Base-by-base conservation (phyloP, 352 stramenopile genomes). In the Phytopythium oedochilum region DNA sequence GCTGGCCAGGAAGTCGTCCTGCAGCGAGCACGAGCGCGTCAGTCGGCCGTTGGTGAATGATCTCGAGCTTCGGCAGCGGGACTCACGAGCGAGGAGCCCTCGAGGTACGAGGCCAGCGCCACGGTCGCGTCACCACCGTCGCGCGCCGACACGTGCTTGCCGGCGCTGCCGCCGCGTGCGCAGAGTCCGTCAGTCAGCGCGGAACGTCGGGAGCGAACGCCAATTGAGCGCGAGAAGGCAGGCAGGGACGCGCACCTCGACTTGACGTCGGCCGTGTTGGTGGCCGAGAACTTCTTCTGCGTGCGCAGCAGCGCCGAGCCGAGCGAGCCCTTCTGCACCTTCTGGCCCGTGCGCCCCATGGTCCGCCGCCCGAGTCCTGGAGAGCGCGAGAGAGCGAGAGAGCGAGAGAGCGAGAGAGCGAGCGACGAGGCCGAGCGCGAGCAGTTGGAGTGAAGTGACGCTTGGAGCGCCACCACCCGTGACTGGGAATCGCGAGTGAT, bases 1-100 rank as follows among this genome's bases (percentile, higher is more conserved):
- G 45, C 74, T 96, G n/a, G 88, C 86, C 31, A 98, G 71, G 59
- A 98, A 98, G 49, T 98, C 92, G 43, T 98, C 92, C 71, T 92
- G 63, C 6, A 12, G 25, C 1, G 11, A 34, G 18, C n/a, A 2
- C 18, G 22, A 17, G 25, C n/a, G 18, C 18, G 18, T 25, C 1
- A 12, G 5, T 4, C n/a, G 9, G 23, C 23, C 29, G 29, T 32
- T 32, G 29, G 29, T 34, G 29, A n/a, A n/a, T n/a, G n/a, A n/a
- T n/a, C n/a, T n/a, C n/a, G n/a, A n/a, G n/a, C n/a, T n/a, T n/a
- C n/a, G n/a, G n/a, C n/a, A 25, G 18, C 4, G 31, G n/a, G 20
- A 38, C 71, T 25, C 53, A 92, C 79, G 43, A 95, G 66, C 12
- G 86, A 95, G 17, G 83, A 94, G 26, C 79, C 80, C 75, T 95